Evolutionary conservation across 2,329 filamentous ascomycete genomes (phyloP), one percentile per base, ranked within the genome.

Genomic region (Sarocladium brachiariae): DNA sequence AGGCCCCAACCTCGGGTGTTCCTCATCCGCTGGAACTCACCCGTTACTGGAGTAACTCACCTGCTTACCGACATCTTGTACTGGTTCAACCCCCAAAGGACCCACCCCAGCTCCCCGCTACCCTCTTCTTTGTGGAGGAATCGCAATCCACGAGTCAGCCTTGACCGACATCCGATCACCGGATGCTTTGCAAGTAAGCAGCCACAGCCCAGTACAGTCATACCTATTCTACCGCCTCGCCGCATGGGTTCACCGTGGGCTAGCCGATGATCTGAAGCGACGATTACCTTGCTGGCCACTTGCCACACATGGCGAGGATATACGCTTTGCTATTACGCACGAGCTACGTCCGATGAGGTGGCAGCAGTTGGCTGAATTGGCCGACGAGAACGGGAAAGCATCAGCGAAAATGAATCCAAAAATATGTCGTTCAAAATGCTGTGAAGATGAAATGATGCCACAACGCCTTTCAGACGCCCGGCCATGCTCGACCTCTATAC

Each of bases 401-500:
- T 6, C 6, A 8, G 14, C 33, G 14, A 35, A 35, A 45, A 30
- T 14, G 4, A 10, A n/a, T n/a, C n/a, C 11, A 45, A 18, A 31
- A 33, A 47, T 25, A 47, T 47, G 31, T 25, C 43, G 33, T 47
- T 16, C 25, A n/a, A 39, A 19, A 8, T 13, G 43, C 43, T 47
- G 16, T 47, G 27, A 23, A 31, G 19, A 47, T 47, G 43, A 47
- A 10, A 31, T 31, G 33, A 47, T 33, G 43, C n/a, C 25, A 47
- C 43, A 47, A 33, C 27, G 33, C 43, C 24, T 31, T 3, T 21
- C 43, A 47, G 43, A 47, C 43, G 43, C 43, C 43, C n/a, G 24
- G 43, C 43, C 43, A 47, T 47, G 43, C 43, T 30, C 43, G 43
- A 31, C 43, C 43, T 47, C 43, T 47, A 47, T 47, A n/a, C n/a